A percentile compares a stretch with the other conserved stretches of the same genome.
phyloP scores from a whole-genome alignment of 202 grass and related monocot genomes.

The Schoenoplectus tabernaemontani region DNA sequence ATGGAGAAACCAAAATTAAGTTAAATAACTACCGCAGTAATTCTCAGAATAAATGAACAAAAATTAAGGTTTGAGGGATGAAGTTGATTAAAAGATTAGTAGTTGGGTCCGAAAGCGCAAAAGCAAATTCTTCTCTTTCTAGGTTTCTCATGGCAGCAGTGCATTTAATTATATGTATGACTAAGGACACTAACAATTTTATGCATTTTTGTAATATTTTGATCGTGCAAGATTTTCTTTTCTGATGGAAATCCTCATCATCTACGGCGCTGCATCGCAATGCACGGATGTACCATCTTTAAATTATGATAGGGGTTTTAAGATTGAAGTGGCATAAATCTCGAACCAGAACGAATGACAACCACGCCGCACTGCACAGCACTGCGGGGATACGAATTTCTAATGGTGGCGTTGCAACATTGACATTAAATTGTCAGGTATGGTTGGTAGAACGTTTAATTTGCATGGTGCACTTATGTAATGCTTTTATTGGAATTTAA shows the following conservation, averaged over 20 bases:
- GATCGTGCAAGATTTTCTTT: background rate
- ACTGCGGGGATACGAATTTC: too few species aligned
- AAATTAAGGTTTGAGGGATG: background rate
- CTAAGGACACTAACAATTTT: background rate
- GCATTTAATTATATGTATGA: background rate
- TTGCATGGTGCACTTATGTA: background rate
- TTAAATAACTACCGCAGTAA: too few species aligned
- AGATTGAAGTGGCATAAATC: too few species aligned
- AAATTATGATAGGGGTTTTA: too few species aligned
- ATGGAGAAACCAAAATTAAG: too few species aligned
- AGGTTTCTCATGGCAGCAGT: background rate
- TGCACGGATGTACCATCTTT: too few species aligned
- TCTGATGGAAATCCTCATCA: too few species aligned
- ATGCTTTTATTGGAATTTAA: background rate
- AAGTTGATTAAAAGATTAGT: background rate
- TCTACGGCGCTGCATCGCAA: too few species aligned
- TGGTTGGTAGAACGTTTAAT: background rate
- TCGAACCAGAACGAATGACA: too few species aligned
- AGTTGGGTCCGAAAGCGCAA: background rate
- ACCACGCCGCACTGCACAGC: too few species aligned
- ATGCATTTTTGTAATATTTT: conserved; percentile 12
- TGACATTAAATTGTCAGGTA: conserved; percentile 5
- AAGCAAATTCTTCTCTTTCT: background rate
- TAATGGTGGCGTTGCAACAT: background rate
- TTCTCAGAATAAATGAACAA: too few species aligned